phyloP scores from a whole-genome alignment of 352 stramenopile species.

The Sclerospora graminicola region DNA sequence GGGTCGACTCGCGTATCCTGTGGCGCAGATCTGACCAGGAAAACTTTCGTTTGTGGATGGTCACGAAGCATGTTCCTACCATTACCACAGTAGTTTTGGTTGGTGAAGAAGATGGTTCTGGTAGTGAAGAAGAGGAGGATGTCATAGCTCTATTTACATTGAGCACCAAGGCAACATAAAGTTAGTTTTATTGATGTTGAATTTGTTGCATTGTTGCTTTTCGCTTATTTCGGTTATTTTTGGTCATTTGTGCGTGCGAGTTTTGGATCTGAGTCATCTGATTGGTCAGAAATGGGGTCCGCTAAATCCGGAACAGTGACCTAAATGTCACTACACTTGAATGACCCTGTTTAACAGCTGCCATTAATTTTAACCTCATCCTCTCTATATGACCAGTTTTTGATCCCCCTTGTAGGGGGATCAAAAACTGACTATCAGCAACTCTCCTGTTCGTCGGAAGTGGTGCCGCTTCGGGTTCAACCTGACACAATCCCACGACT shows the following conservation, averaged over 20 bases:
- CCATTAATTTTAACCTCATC: no score
- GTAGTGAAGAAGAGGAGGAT: background rate
- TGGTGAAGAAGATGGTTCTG: no score
- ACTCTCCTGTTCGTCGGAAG: no score
- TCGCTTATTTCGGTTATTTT: background rate
- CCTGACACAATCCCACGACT: no score
- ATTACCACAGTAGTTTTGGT: background rate
- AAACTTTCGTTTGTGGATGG: background rate
- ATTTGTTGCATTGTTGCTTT: background rate
- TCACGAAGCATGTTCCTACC: background rate
- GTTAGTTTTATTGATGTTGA: background rate
- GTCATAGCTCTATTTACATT: background rate
- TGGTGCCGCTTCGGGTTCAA: no score
- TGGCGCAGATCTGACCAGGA: background rate
- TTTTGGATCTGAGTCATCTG: background rate
- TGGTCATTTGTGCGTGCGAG: background rate
- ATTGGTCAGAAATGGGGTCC: background rate
- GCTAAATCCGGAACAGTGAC: no score
- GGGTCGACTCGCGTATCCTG: background rate
- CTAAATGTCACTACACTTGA: no score
- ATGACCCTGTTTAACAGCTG: no score
- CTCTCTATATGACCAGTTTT: no score
- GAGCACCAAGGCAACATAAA: background rate
- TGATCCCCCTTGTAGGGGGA: no score
- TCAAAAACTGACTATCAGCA: no score